Evolutionary conservation across 2,329 filamentous ascomycete genomes (phyloP).

Genomic region (Fusarium lyarnte): DNA sequence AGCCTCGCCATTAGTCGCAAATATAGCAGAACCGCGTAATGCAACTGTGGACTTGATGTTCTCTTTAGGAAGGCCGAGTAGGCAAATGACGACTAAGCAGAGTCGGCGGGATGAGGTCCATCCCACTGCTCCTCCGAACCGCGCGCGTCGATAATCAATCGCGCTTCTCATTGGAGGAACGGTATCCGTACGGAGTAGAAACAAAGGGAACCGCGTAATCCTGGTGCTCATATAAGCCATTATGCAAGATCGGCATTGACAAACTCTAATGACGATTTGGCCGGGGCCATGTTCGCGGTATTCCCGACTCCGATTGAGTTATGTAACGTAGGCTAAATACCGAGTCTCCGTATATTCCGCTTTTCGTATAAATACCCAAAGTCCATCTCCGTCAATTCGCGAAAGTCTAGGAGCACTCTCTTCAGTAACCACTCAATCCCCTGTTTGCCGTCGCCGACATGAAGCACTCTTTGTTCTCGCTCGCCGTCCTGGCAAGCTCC

Average conservation of each 20-base stretch:
- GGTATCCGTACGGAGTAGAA: too few relatives aligned
- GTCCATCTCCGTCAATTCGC: too few relatives aligned
- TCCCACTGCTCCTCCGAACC: neutral
- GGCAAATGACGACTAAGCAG: neutral
- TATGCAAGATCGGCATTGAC: neutral
- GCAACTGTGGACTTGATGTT: rapidly evolving
- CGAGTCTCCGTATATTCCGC: too few relatives aligned
- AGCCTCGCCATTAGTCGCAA: neutral
- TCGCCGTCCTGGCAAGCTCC: slow-evolving; percentile 11
- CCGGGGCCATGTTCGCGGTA: neutral
- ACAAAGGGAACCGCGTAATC: neutral
- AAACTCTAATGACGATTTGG: neutral
- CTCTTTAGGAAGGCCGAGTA: neutral
- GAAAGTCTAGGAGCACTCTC: neutral
- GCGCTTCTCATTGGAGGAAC: neutral
- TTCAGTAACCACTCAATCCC: neutral
- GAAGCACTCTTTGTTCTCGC: slow-evolving; percentile 4
- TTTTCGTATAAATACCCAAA: neutral
- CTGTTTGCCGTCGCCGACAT: neutral
- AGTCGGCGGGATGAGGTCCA: neutral
- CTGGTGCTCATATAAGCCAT: neutral
- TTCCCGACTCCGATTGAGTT: neutral
- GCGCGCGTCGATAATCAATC: neutral
- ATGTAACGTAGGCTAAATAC: neutral
- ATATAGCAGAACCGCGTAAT: neutral